Percentiles rank a stretch among this genome's conserved stretches.
These are phyloP conservation scores for Warburgia ugandensis DNA, from an alignment of 164 flowering plant species.

Conservation along the genomic window DNA sequence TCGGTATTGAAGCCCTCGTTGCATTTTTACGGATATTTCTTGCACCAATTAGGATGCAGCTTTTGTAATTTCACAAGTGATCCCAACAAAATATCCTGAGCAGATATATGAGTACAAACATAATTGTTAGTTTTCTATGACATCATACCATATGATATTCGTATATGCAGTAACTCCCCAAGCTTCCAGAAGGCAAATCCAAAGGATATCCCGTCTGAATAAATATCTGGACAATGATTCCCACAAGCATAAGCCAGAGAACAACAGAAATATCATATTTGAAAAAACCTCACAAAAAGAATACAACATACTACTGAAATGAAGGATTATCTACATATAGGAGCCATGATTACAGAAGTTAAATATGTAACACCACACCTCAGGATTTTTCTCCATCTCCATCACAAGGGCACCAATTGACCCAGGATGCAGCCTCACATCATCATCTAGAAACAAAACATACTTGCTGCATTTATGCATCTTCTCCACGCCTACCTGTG, in stretches of 20 bases:
- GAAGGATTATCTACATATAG: too few relatives aligned
- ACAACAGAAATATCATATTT: neutral
- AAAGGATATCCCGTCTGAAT: constrained; percentile 99
- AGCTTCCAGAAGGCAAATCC: constrained; percentile 93
- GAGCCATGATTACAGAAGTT: neutral
- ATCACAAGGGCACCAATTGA: constrained; percentile 84
- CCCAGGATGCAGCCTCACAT: constrained; percentile 96
- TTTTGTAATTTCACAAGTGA: too few relatives aligned
- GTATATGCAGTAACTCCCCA: constrained; percentile 97
- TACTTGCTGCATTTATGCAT: constrained; percentile 94
- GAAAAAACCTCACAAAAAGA: neutral
- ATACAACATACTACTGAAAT: neutral
- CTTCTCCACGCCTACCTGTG: constrained; percentile 77
- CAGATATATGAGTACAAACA: too few relatives aligned
- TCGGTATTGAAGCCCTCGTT: too few relatives aligned
- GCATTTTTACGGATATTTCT: too few relatives aligned
- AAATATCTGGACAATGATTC: constrained; percentile 64
- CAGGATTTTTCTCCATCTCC: constrained; percentile 91
- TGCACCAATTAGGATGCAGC: too few relatives aligned
- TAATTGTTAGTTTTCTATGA: too few relatives aligned
- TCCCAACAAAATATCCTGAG: too few relatives aligned
- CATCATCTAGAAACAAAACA: constrained; percentile 91
- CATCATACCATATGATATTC: constrained; percentile 93
- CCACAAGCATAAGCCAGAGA: neutral
- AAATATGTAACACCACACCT: constrained; percentile 33